Percentiles rank a stretch among this genome's conserved stretches.
phyloP scores from a whole-genome alignment of 2,329 filamentous ascomycete genomes.

The Sporothrix sp. region DNA sequence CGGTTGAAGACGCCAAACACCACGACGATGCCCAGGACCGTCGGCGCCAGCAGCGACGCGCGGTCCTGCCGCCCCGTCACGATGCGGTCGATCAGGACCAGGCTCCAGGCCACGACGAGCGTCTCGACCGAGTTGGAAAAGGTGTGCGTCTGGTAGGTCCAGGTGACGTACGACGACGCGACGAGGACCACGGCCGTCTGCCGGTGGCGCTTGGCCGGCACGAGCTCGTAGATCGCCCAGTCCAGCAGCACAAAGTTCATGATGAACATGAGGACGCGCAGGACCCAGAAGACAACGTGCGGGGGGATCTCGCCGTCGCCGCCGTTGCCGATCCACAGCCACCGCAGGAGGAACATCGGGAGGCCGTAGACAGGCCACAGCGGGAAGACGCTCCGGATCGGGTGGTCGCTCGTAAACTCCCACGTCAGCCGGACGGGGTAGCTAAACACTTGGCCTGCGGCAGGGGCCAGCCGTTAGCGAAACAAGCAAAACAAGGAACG shows the following conservation, averaged over 20 bases:
- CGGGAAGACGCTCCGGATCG: constrained; percentile 92
- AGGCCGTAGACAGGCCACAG: constrained; percentile 92
- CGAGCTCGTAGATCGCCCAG: constrained; percentile 90
- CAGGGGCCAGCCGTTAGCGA: neutral
- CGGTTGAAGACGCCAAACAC: constrained; percentile 91
- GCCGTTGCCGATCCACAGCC: constrained; percentile 82
- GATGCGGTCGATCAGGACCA: constrained; percentile 86
- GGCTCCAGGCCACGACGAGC: constrained; percentile 80
- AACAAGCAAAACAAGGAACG: neutral
- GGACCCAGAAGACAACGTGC: constrained; percentile 78
- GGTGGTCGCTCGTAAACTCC: constrained; percentile 85
- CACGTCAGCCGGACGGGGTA: constrained; percentile 86
- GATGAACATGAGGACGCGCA: constrained; percentile 85
- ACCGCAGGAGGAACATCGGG: constrained; percentile 85
- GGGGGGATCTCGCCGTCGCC: constrained; percentile 68
- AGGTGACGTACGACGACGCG: constrained; percentile 94
- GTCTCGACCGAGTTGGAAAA: constrained; percentile 98
- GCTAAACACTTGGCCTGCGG: constrained; percentile 75
- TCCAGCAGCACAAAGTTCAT: constrained; percentile 95
- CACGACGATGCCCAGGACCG: constrained; percentile 67
- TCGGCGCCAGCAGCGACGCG: constrained; percentile 65
- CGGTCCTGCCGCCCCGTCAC: constrained; percentile 65
- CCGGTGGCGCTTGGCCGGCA: constrained; percentile 63
- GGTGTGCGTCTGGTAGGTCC: constrained; percentile 97
- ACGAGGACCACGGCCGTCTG: constrained; percentile 71